Conservation (phyloP, 2,329 filamentous ascomycete genomes). For the Aspergillus aculeatus region DNA sequence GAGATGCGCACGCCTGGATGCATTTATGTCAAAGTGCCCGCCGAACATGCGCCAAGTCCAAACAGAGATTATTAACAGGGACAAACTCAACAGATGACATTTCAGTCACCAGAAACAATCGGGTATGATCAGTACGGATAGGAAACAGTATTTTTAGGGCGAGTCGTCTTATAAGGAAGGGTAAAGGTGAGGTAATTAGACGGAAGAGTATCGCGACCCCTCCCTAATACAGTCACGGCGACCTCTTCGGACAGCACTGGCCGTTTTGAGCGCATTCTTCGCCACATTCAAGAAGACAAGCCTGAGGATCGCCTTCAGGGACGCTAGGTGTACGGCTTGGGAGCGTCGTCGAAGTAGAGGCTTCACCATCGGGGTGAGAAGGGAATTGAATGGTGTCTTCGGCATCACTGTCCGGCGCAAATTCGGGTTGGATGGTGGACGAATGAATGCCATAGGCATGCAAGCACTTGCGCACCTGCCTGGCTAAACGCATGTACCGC, state of each 20-base stretch:
- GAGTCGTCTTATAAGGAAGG: background rate
- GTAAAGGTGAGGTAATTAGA: background rate
- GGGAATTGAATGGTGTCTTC: constrained; percentile 29
- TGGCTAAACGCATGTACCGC: constrained; percentile 87
- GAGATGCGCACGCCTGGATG: background rate
- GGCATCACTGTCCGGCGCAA: constrained; percentile 38
- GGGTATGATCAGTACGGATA: background rate
- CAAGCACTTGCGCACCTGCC: constrained; percentile 78
- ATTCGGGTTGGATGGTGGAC: constrained; percentile 96
- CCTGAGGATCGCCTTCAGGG: constrained; percentile 36
- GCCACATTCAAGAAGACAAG: constrained; percentile 50
- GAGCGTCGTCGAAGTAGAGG: constrained; percentile 18
- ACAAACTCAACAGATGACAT: background rate
- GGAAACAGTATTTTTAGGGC: background rate
- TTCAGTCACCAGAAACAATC: background rate
- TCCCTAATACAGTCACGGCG: constrained; percentile 16
- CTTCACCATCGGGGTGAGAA: constrained; percentile 22
- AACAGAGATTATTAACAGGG: background rate
- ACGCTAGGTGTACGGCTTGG: constrained; percentile 39
- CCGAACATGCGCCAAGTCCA: constrained; percentile 3
- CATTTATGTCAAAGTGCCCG: background rate
- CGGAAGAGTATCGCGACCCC: constrained; percentile 7
- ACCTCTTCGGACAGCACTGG: constrained; percentile 44
- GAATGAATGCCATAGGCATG: constrained; percentile 96
- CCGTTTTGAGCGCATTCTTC: constrained; percentile 43